Conservation (phyloP, 1,284 basidiomycete species). For the Melampsora americana region DNA sequence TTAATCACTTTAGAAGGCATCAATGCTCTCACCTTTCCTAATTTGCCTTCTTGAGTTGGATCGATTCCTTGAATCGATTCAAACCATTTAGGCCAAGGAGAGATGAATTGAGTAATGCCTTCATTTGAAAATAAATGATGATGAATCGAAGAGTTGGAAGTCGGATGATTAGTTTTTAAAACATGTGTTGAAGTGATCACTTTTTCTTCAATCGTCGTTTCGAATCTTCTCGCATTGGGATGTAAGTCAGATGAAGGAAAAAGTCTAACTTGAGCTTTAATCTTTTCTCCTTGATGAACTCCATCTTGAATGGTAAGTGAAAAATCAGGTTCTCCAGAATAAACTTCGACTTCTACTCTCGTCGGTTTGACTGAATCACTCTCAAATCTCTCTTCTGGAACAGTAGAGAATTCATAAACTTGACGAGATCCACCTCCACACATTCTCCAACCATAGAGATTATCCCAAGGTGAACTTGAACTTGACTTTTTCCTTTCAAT, state of each 20-base stretch:
- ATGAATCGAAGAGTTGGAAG: constrained; percentile 63
- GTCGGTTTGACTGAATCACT: neutral
- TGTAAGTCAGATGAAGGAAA: neutral
- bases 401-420: constrained; percentile 22
- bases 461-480: constrained; percentile 58
- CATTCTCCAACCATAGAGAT: constrained; percentile 36
- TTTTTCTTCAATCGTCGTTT: constrained; percentile 57
- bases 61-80: constrained; percentile 25
- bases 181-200: constrained; percentile 66
- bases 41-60: constrained; percentile 58
- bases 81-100: constrained; percentile 46
- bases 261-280: neutral
- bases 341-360: neutral
- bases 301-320: neutral
- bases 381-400: constrained; percentile 11
- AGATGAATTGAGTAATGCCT: constrained; percentile 41
- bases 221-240: neutral
- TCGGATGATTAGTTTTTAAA: constrained; percentile 59
- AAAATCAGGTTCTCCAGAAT: neutral
- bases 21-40: constrained; percentile 58
- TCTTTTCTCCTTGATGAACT: neutral
- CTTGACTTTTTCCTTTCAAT: constrained; percentile 73
- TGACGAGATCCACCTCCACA: constrained; percentile 16
- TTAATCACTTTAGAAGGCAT: constrained; percentile 87
- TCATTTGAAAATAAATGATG: constrained; percentile 64